Conservation (phyloP, 2,329 filamentous ascomycete genomes). For the Fusarium dimerum region DNA sequence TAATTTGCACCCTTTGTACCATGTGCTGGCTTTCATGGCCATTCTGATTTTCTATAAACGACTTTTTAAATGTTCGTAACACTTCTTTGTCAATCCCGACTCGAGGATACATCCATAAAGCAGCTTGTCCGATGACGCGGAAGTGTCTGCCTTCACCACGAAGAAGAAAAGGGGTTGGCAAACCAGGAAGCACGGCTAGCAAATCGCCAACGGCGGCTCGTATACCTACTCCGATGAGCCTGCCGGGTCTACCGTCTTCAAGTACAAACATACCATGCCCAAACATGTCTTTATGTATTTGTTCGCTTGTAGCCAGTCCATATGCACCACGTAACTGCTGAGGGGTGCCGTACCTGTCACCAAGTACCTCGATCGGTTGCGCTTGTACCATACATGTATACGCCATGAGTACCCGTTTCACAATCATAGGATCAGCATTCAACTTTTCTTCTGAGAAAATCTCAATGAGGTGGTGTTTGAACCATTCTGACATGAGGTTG, state of each 20-base stretch:
- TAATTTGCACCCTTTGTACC: no score
- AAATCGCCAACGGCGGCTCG: no score
- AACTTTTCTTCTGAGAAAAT: constrained; percentile 5
- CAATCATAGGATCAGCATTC: background rate
- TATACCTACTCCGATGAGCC: background rate
- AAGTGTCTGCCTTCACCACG: no score
- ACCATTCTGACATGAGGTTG: constrained; percentile 4
- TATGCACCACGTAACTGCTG: background rate
- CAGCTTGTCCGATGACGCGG: no score
- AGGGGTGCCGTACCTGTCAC: background rate
- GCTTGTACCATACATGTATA: constrained; percentile 8
- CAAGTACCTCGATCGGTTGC: background rate
- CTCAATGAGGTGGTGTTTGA: constrained; percentile 1
- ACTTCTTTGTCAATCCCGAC: no score
- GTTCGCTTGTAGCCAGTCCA: background rate
- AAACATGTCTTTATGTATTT: background rate
- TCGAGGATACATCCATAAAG: no score
- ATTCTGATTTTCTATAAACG: no score
- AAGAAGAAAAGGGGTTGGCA: no score
- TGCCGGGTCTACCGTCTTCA: background rate
- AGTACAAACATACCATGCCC: constrained; percentile 4
- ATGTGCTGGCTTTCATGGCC: no score
- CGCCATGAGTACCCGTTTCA: constrained; percentile 4
- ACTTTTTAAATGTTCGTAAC: no score
- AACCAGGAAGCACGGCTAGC: no score